Evolutionary conservation across 345 rosid genomes (phyloP).

Genomic region (Hibiscus syriacus): DNA sequence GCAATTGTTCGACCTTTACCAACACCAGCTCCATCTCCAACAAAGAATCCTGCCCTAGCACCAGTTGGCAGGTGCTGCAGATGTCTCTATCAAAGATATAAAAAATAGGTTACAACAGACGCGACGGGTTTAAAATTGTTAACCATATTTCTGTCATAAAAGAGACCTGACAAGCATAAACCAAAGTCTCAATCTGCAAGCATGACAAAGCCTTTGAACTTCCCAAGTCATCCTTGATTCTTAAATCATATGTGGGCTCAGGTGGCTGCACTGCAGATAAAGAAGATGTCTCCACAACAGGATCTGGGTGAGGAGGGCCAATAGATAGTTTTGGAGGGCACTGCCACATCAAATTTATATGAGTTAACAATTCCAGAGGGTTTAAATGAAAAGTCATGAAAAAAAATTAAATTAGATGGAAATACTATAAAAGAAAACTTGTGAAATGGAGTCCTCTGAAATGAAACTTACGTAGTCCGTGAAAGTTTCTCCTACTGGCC

Average conservation of each 20-base stretch:
- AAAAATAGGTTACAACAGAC: conserved; percentile 20
- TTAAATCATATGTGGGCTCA: conserved; percentile 75
- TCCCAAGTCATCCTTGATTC: conserved; percentile 69
- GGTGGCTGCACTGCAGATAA: conserved; percentile 97
- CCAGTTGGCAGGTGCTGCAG: conserved; percentile 82
- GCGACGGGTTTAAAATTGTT: conserved; percentile 12
- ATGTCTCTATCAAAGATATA: conserved; percentile 61
- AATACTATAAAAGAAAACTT: not conserved
- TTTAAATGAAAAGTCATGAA: conserved; percentile 8
- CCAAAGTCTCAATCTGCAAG: conserved; percentile 98
- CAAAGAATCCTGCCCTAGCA: conserved; percentile 86
- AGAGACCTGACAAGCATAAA: conserved; percentile 91
- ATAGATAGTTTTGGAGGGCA: conserved; percentile 81
- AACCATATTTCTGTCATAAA: conserved; percentile 18
- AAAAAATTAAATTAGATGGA: not conserved
- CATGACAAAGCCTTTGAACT: conserved; percentile 70
- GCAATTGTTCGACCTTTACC: conserved; percentile 99
- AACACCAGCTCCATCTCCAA: conserved; percentile 99
- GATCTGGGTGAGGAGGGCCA: conserved; percentile 96
- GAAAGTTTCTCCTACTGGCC: conserved; percentile 84
- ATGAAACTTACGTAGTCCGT: conserved; percentile 76
- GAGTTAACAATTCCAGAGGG: conserved; percentile 4
- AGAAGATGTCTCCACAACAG: conserved; percentile 91
- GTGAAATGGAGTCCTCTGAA: conserved; percentile 8
- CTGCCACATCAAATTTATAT: conserved; percentile 34